Conservation (phyloP, 148 eudicot species). For the Rhododendron williamsianum region DNA sequence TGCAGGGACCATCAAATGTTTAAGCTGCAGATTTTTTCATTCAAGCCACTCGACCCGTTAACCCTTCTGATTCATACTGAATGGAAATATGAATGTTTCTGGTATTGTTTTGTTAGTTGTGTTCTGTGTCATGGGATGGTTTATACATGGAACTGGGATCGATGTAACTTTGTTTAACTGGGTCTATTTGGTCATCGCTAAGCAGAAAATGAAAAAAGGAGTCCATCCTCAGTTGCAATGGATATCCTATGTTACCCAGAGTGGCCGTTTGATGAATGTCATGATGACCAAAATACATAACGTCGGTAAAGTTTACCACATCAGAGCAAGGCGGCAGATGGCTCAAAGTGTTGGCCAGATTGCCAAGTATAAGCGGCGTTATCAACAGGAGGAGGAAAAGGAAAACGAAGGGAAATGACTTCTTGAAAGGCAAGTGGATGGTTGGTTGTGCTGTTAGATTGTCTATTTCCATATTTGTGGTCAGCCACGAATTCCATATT, state of each 20-base stretch:
- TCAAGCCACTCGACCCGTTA: not conserved
- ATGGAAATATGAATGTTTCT: not conserved
- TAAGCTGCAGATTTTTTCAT: too few relatives aligned
- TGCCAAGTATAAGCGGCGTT: slow-evolving; percentile 23
- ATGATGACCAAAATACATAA: slow-evolving; percentile 83
- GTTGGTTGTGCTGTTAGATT: not conserved
- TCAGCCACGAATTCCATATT: not conserved
- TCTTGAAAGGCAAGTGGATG: not conserved
- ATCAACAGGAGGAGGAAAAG: not conserved
- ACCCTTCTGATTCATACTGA: not conserved
- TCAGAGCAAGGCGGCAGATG: slow-evolving; percentile 74
- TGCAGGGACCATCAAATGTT: too few relatives aligned
- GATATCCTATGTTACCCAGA: slow-evolving; percentile 62
- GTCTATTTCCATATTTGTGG: not conserved
- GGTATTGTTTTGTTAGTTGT: too few relatives aligned
- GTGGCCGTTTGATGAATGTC: slow-evolving; percentile 44
- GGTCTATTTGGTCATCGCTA: not conserved
- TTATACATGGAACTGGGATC: slow-evolving; percentile 6
- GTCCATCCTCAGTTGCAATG: slow-evolving; percentile 76
- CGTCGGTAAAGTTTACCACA: slow-evolving; percentile 77
- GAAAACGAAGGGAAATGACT: not conserved
- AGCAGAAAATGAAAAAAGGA: slow-evolving; percentile 54
- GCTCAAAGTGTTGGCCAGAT: slow-evolving; percentile 70
- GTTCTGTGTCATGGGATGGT: not conserved
- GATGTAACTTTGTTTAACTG: slow-evolving; percentile 17